Conservation (phyloP, 2,329 filamentous ascomycete species). For the Diaporthe aspalathi region DNA sequence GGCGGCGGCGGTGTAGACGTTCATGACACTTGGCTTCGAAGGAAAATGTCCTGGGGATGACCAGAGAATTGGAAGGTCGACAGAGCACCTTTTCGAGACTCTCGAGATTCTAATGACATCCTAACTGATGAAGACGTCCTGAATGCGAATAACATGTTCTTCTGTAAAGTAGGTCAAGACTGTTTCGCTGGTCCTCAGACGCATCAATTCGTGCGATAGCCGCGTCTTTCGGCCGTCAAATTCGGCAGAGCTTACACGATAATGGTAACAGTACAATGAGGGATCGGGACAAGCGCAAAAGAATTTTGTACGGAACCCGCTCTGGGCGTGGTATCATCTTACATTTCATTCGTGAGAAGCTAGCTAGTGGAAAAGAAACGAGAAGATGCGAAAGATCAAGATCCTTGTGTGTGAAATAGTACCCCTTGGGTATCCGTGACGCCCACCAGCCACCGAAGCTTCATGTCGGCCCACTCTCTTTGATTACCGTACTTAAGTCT, state of each 20-base stretch:
- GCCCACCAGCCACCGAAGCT: slow-evolving; percentile 21
- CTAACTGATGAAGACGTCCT: no score
- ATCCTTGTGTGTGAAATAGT: slow-evolving; percentile 20
- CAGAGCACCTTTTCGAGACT: no score
- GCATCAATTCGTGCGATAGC: no score
- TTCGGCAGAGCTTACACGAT: neutral
- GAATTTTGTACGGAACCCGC: neutral
- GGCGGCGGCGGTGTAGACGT: no score
- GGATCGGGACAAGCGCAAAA: no score
- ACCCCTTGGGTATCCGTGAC: slow-evolving; percentile 23
- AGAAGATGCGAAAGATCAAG: slow-evolving; percentile 14
- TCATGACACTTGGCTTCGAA: neutral
- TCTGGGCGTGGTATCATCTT: slow-evolving; percentile 21
- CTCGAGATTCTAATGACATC: no score
- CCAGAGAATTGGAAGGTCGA: neutral
- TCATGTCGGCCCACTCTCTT: slow-evolving; percentile 20
- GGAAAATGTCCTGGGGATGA: neutral
- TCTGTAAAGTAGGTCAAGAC: no score
- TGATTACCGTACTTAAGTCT: slow-evolving; percentile 27
- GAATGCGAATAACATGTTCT: no score
- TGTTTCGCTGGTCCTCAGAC: no score
- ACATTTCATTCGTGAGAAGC: slow-evolving; percentile 6
- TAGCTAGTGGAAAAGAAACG: neutral
- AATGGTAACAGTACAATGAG: no score
- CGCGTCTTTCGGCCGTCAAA: no score